Conservation (phyloP, 1,284 basidiomycete genomes). For the Trichosporon sp. region DNA sequence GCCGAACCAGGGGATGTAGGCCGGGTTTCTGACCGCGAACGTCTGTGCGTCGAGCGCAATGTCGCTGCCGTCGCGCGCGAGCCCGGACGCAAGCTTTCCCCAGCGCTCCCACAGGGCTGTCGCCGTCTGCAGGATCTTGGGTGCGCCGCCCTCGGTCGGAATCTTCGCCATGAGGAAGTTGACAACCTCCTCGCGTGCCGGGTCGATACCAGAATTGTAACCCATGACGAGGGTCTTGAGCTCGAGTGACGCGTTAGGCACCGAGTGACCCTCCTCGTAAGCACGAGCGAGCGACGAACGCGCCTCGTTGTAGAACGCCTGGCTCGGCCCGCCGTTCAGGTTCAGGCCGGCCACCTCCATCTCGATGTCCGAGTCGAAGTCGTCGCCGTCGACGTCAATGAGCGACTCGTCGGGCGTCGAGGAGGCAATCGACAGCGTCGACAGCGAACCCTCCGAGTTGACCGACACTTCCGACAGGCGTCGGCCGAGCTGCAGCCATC, state of each 20-base stretch:
- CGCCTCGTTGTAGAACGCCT: constrained; percentile 42
- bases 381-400: constrained; percentile 6
- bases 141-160: constrained; percentile 24
- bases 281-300: constrained; percentile 43
- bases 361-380: constrained; percentile 21
- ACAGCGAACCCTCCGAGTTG: constrained; percentile 33
- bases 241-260: constrained; percentile 46
- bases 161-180: constrained; percentile 43
- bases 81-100: constrained; percentile 35
- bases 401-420: constrained; percentile 32
- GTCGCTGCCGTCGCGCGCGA: constrained; percentile 34
- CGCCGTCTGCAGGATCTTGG: constrained; percentile 26
- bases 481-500: constrained; percentile 45
- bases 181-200: constrained; percentile 44
- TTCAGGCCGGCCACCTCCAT: constrained; percentile 21
- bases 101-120: constrained; percentile 39
- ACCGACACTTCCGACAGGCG: constrained; percentile 35
- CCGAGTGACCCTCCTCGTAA: constrained; percentile 45
- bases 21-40: constrained; percentile 14
- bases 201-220: constrained; percentile 48
- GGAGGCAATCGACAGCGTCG: constrained; percentile 47
- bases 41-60: constrained; percentile 30
- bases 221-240: constrained; percentile 47
- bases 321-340: constrained; percentile 31
- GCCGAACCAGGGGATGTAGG: constrained; percentile 39